Conservation (phyloP, 2,329 filamentous ascomycete genomes). For the Fusarium algeriense region DNA sequence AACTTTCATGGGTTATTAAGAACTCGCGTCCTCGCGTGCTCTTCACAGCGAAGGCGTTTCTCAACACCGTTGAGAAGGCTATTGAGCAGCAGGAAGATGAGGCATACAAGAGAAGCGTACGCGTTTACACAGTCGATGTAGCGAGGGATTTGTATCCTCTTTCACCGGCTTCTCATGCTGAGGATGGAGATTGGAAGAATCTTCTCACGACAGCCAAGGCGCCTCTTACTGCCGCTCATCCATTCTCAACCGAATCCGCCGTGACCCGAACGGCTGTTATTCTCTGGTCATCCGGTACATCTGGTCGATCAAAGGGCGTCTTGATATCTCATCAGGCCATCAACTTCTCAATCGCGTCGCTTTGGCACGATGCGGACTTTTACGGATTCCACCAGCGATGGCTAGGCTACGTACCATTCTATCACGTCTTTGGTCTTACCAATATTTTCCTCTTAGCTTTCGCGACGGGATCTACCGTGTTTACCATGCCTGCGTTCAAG, state of each 20-base stretch:
- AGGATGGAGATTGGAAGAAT: slow-evolving; percentile 67
- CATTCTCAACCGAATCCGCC: slow-evolving; percentile 50
- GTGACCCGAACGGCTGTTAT: slow-evolving; percentile 69
- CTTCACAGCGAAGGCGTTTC: slow-evolving; percentile 51
- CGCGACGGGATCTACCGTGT: slow-evolving; percentile 67
- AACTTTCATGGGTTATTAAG: slow-evolving; percentile 57
- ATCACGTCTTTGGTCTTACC: slow-evolving; percentile 70
- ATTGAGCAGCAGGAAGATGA: slow-evolving; percentile 51
- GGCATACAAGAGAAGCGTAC: slow-evolving; percentile 58
- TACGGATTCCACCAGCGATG: slow-evolving; percentile 55
- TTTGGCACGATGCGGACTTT: slow-evolving; percentile 64
- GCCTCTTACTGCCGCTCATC: slow-evolving; percentile 60
- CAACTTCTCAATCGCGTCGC: slow-evolving; percentile 66
- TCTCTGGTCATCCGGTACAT: slow-evolving; percentile 70
- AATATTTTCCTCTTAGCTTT: slow-evolving; percentile 71
- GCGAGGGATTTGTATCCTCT: slow-evolving; percentile 52
- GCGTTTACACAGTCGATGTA: slow-evolving; percentile 68
- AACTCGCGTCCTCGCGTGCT: slow-evolving; percentile 55
- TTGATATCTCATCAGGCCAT: slow-evolving; percentile 77
- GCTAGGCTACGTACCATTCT: slow-evolving; percentile 78
- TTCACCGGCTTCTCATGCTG: slow-evolving; percentile 29
- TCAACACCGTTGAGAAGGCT: slow-evolving; percentile 52
- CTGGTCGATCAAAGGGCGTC: slow-evolving; percentile 81
- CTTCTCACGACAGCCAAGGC: slow-evolving; percentile 63
- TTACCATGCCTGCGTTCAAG: slow-evolving; percentile 78